phyloP scores from a whole-genome alignment of 441 rosid species.

The Metrosideros polymorpha region DNA sequence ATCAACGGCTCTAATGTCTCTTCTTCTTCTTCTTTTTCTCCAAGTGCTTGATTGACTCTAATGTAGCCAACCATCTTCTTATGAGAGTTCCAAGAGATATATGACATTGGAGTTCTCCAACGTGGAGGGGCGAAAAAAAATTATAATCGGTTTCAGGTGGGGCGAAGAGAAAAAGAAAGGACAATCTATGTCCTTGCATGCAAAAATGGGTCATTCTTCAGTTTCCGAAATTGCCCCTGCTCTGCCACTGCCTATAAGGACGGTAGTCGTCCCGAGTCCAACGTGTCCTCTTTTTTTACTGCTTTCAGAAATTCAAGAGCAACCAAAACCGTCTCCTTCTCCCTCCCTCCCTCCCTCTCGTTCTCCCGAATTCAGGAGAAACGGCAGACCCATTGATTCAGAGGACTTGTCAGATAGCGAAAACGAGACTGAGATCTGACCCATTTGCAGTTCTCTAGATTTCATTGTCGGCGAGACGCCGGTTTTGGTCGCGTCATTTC shows the following conservation, averaged over 20 bases:
- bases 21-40: fast-evolving
- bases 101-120: neutral
- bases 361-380: neutral
- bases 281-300: neutral
- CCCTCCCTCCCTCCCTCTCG: neutral
- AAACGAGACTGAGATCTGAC: neutral
- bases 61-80: neutral
- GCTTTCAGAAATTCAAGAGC: neutral
- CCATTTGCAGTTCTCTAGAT: neutral
- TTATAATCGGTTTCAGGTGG: neutral
- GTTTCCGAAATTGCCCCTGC: neutral
- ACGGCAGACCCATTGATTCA: neutral
- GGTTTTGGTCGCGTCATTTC: neutral
- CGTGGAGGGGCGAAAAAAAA: neutral
- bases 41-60: neutral
- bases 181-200: neutral
- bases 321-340: neutral
- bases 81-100: neutral
- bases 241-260: neutral
- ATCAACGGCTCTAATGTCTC: neutral
- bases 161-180: neutral
- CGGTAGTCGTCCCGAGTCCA: neutral
- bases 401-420: neutral
- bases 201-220: neutral
- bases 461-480: neutral